phyloP scores from a whole-genome alignment of 2,329 filamentous ascomycete genomes.

The Elsinoe ampelina region DNA sequence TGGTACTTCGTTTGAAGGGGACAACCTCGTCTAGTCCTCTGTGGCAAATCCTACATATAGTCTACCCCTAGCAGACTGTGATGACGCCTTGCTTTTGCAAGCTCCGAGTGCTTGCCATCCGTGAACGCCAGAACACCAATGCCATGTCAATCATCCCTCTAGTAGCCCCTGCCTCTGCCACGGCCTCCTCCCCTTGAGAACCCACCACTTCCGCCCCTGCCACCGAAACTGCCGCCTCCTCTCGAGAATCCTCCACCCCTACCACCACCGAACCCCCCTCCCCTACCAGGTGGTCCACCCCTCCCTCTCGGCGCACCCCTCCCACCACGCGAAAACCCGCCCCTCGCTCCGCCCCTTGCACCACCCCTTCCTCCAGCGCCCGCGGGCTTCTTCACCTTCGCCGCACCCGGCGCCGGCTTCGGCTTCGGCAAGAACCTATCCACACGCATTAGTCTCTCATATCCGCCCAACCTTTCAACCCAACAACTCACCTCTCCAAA shows the following conservation, averaged over 20 bases:
- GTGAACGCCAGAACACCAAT: background rate
- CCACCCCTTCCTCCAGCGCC: conserved; percentile 45
- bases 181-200: conserved; percentile 12
- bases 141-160: background rate
- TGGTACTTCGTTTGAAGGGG: background rate
- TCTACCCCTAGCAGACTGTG: background rate
- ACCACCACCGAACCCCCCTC: conserved; percentile 38
- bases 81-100: conserved; percentile 2
- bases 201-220: conserved; percentile 37
- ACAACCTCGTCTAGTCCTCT: background rate
- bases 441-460: too few species aligned
- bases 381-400: conserved; percentile 61
- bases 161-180: conserved; percentile 11
- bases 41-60: background rate
- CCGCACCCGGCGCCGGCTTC: conserved; percentile 57
- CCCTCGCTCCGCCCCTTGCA: conserved; percentile 33
- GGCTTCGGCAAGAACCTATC: conserved; percentile 84
- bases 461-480: too few species aligned
- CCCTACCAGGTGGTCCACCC: conserved; percentile 45
- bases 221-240: conserved; percentile 12
- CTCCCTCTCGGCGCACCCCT: conserved; percentile 28
- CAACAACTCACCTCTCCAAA: conserved; percentile 62
- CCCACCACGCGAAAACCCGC: conserved; percentile 38
- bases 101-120: background rate
- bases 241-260: conserved; percentile 42